Conservation (phyloP, 345 rosid species). For the Citrus australasica region DNA sequence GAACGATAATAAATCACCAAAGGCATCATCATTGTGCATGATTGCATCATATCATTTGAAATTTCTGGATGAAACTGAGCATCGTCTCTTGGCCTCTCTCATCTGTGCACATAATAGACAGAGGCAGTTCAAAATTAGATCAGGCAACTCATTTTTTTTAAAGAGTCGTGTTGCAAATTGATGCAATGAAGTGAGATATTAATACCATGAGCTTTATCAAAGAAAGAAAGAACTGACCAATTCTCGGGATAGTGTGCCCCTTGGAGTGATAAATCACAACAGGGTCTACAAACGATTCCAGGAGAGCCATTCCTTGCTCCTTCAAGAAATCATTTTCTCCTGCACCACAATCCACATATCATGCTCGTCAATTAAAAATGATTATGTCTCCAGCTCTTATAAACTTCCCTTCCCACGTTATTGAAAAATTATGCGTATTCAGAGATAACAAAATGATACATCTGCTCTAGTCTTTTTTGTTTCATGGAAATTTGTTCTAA, state of each 20-base stretch:
- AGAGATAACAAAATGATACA: neutral
- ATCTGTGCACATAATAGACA: neutral
- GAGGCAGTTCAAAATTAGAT: neutral
- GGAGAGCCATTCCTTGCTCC: slow-evolving; percentile 29
- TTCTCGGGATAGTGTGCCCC: slow-evolving; percentile 27
- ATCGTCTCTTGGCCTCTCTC: neutral
- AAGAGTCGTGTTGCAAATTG: neutral
- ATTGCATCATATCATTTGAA: neutral
- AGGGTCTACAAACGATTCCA: slow-evolving; percentile 48
- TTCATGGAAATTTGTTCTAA: neutral
- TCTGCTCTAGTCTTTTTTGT: neutral
- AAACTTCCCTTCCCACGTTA: neutral
- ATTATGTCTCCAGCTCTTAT: neutral
- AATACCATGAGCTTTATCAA: neutral
- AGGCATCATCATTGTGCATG: neutral
- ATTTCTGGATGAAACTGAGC: neutral
- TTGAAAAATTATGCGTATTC: neutral
- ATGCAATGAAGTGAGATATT: neutral
- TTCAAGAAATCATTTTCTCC: slow-evolving; percentile 53
- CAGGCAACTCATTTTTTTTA: neutral
- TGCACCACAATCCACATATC: slow-evolving; percentile 15
- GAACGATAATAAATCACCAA: neutral
- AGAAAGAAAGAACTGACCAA: neutral
- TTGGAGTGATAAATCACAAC: slow-evolving; percentile 47
- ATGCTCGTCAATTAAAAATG: neutral